A percentile compares a stretch with the other conserved stretches of the same genome.
Evolutionary conservation across 2,329 filamentous ascomycete species (phyloP).

Genomic region (Tolypocladium guangdongense): DNA sequence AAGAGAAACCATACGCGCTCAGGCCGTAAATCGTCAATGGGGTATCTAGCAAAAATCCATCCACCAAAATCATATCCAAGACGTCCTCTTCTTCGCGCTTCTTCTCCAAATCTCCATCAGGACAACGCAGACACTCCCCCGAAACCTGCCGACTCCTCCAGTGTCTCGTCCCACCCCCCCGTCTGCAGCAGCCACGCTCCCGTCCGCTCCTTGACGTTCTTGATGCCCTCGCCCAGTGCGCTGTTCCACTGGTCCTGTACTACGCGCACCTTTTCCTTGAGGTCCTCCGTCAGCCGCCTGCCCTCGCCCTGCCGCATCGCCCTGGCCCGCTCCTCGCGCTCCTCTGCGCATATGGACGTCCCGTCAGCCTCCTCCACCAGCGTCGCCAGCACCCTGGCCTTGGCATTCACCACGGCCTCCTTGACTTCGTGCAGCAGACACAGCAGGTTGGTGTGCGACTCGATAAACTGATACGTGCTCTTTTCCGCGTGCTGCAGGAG

Average conservation of each 20-base stretch:
- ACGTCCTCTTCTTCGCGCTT: not conserved
- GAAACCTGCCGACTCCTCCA: constrained; percentile 44
- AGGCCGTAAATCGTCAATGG: not conserved
- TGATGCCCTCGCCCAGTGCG: constrained; percentile 69
- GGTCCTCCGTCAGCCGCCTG: constrained; percentile 61
- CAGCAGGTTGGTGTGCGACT: constrained; percentile 81
- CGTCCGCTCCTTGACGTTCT: constrained; percentile 62
- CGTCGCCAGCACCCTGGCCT: constrained; percentile 55
- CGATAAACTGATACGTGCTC: constrained; percentile 93
- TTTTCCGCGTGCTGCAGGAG: constrained; percentile 81
- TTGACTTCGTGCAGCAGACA: constrained; percentile 88
- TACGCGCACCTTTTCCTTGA: constrained; percentile 86
- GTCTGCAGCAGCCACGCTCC: constrained; percentile 61
- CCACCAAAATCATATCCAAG: not conserved
- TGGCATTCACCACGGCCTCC: constrained; percentile 61
- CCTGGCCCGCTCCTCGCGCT: constrained; percentile 31
- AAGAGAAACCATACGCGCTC: not conserved
- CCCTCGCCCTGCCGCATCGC: constrained; percentile 58
- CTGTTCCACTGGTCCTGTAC: constrained; percentile 88
- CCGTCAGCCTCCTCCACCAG: constrained; percentile 38
- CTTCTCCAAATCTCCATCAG: not conserved
- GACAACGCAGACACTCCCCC: constrained; percentile 27
- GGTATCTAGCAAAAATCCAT: not conserved
- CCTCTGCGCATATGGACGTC: constrained; percentile 17
- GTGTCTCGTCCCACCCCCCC: constrained; percentile 80